phyloP scores from a whole-genome alignment of 257 asterid species.

The Leonotis leonurus region DNA sequence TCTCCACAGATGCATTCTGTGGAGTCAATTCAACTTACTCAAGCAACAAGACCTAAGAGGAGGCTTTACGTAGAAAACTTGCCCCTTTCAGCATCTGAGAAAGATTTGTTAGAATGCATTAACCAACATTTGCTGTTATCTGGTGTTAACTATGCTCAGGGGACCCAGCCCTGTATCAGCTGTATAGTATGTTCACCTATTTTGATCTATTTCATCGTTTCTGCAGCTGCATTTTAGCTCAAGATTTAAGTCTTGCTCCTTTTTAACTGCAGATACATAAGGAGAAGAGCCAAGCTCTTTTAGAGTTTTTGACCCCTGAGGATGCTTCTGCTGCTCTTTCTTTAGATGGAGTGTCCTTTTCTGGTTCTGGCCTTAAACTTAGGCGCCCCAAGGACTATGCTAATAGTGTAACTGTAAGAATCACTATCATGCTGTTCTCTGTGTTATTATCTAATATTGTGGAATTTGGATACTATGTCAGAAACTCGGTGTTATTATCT shows the following conservation, averaged over 20 bases:
- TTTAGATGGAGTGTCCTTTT: conserved; percentile 64
- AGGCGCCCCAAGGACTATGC: conserved; percentile 93
- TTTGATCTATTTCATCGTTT: conserved; percentile 2
- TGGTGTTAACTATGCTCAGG: conserved; percentile 69
- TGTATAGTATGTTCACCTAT: conserved; percentile 64
- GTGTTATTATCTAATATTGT: conserved; percentile 10
- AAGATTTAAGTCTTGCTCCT: conserved; percentile 1
- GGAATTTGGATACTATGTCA: too few species aligned
- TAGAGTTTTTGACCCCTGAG: conserved; percentile 95
- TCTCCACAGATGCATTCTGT: conserved; percentile 50
- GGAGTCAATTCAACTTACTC: conserved; percentile 87
- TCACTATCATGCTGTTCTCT: conserved; percentile 23
- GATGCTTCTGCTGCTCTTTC: conserved; percentile 92
- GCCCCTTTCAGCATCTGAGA: conserved; percentile 76
- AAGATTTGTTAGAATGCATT: conserved; percentile 66
- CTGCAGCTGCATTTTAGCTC: conserved; percentile 10
- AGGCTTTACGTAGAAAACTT: conserved; percentile 87
- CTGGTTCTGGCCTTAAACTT: conserved; percentile 62
- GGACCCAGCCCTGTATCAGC: conserved; percentile 91
- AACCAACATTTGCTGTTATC: conserved; percentile 61
- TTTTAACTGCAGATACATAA: conserved; percentile 68
- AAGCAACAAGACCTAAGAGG: conserved; percentile 94
- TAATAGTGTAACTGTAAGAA: conserved; percentile 74
- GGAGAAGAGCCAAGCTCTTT: conserved; percentile 92
- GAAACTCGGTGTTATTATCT: background rate